phyloP scores from a whole-genome alignment of 1,284 basidiomycete species.

The Ceratobasidium sp. region DNA sequence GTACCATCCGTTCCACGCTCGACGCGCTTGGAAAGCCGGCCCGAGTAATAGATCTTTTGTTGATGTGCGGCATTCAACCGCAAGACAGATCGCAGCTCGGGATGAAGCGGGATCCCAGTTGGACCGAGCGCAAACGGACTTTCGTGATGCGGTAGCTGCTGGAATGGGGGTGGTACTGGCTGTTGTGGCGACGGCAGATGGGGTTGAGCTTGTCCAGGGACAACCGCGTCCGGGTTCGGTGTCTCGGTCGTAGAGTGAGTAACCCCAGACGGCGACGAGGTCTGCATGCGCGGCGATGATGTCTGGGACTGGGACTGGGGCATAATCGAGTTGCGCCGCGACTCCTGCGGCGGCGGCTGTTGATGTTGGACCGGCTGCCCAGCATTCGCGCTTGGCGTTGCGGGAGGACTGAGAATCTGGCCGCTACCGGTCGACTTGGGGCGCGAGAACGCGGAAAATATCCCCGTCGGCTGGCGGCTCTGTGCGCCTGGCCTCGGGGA shows the following conservation, averaged over 20 bases:
- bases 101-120: conserved; percentile 61
- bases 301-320: not conserved
- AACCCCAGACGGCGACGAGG: conserved; percentile 13
- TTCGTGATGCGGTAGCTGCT: not conserved
- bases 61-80: conserved; percentile 74
- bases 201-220: conserved; percentile 2
- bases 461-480: conserved; percentile 41
- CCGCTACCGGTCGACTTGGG: conserved; percentile 36
- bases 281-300: not conserved
- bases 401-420: conserved; percentile 34
- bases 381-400: conserved; percentile 5
- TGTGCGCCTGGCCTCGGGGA: conserved; percentile 15
- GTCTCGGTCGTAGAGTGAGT: conserved; percentile 19
- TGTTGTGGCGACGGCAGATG: conserved; percentile 2
- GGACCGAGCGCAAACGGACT: conserved; percentile 29
- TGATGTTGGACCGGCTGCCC: conserved; percentile 2
- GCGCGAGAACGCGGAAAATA: conserved; percentile 41
- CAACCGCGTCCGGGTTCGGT: conserved; percentile 26
- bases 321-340: not conserved
- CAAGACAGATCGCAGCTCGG: conserved; percentile 80
- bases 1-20: conserved; percentile 82
- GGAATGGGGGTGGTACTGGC: not conserved
- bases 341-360: not conserved
- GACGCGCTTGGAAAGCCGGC: conserved; percentile 76
- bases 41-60: conserved; percentile 83